A percentile compares a stretch with the other conserved stretches of the same genome.
Conservation (phyloP, 2,329 filamentous ascomycete species). For the Ophiocordyceps robertsii region DNA sequence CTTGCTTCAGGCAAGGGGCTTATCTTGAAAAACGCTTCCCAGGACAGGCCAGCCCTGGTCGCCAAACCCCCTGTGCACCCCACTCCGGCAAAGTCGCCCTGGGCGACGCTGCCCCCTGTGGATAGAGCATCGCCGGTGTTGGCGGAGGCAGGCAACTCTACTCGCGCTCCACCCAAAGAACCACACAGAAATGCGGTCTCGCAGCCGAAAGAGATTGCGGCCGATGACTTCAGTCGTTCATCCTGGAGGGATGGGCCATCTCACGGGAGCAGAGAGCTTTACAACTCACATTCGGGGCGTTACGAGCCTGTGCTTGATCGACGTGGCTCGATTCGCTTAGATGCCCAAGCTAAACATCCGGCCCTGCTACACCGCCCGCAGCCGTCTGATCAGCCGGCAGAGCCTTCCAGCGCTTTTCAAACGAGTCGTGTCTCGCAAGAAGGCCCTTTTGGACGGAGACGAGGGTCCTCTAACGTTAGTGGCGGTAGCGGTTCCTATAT, state of each 20-base stretch:
- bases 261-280: constrained; percentile 61
- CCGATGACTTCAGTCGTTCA: constrained; percentile 82
- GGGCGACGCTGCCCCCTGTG: constrained; percentile 75
- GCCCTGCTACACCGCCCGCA: constrained; percentile 64
- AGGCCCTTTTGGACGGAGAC: constrained; percentile 57
- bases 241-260: constrained; percentile 61
- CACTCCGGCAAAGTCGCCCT: constrained; percentile 74
- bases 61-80: constrained; percentile 56
- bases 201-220: constrained; percentile 67
- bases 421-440: constrained; percentile 57
- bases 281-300: constrained; percentile 87
- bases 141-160: constrained; percentile 36
- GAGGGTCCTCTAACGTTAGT: constrained; percentile 84
- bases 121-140: constrained; percentile 63
- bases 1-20: constrained; percentile 45
- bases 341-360: constrained; percentile 56
- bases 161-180: constrained; percentile 41
- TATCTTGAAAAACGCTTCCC: constrained; percentile 47
- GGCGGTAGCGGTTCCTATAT: constrained; percentile 63
- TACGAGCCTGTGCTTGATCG: constrained; percentile 82
- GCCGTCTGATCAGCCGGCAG: constrained; percentile 54
- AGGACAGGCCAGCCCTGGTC: constrained; percentile 60
- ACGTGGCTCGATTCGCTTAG: constrained; percentile 54
- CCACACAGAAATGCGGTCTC: constrained; percentile 39
- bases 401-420: constrained; percentile 80